These are phyloP conservation scores for Penicillium subrubescens DNA, from an alignment of 495 filamentous ascomycete species.

Conservation along the genomic window DNA sequence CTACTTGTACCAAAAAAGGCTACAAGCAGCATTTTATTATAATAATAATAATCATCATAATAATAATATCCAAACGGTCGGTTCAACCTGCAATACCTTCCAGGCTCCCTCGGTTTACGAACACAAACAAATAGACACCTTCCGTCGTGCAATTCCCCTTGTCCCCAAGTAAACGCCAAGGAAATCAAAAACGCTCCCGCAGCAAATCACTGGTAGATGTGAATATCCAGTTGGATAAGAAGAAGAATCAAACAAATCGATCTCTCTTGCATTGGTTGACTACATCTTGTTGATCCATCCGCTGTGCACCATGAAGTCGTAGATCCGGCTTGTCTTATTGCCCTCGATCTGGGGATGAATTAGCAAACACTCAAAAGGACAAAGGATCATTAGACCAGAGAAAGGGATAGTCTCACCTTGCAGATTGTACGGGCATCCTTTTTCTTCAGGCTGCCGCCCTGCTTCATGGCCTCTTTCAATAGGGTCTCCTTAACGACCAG, in stretches of 20 bases:
- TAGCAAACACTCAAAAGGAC: constrained; percentile 13
- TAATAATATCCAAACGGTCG: background rate
- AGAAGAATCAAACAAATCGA: background rate
- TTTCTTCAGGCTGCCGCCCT: constrained; percentile 85
- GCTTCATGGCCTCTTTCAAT: constrained; percentile 84
- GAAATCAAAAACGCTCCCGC: constrained; percentile 18
- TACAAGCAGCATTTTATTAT: too few relatives aligned
- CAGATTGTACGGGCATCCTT: constrained; percentile 77
- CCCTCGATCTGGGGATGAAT: constrained; percentile 57
- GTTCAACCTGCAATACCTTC: constrained; percentile 12
- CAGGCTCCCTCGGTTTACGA: constrained; percentile 5
- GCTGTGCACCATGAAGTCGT: constrained; percentile 90
- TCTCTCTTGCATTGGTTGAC: background rate
- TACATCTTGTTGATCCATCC: constrained; percentile 85
- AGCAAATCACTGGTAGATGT: constrained; percentile 17
- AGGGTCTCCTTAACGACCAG: constrained; percentile 89
- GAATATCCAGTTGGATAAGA: constrained; percentile 21
- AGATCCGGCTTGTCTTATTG: constrained; percentile 70
- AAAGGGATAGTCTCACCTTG: constrained; percentile 44
- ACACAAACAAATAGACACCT: constrained; percentile 14
- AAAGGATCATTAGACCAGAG: background rate
- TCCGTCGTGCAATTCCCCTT: background rate
- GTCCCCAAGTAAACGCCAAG: constrained; percentile 22
- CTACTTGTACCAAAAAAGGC: too few relatives aligned
- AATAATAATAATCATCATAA: too few relatives aligned